Evolutionary conservation across 148 eudicot genomes (phyloP), one percentile per base, ranked within the genome.

Genomic region (Simmondsia chinensis): DNA sequence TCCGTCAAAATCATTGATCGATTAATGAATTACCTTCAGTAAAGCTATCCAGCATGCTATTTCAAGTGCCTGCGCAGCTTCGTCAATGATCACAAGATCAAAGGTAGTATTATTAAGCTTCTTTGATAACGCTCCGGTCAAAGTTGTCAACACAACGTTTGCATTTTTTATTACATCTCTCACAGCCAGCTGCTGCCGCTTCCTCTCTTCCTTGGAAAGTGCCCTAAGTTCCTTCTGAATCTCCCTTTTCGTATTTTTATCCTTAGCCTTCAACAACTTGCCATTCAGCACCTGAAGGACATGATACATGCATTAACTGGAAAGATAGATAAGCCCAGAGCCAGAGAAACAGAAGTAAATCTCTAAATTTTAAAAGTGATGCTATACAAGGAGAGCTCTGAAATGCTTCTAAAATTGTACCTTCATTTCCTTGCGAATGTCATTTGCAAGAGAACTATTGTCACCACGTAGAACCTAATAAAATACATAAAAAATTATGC

Each of bases 1-100:
- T n/a, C n/a, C n/a, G n/a, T n/a, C n/a, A n/a, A n/a, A n/a, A n/a
- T n/a, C n/a, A 42, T 30, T 26, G 45, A 48, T 28, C 31, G 30
- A 10, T 32, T 29, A 14, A 32, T 24, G 36, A 11, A 33, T 49
- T 65, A 78, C 97, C 97, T 89, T 89, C 28, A 89, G 50, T 24
- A 89, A 73, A 56, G 95, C 97, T 54, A 89, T 89, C 97, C 97
- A 89, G 70, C 95, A 89, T 39, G 95, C 91, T 58, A 89, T 61
- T 65, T 89, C 97, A 51, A 89, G 87, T 29, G 97, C 97, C 57
- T 89, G 97, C 38, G 97, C 97, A 69, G 97, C 97, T 79, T 89
- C 97, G 60, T 89, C 97, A 50, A 89, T 89, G 21, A 89, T 76
- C 46, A 89, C 95, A 53, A 89, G 50, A 61, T 84, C 97, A 65